phyloP scores from a whole-genome alignment of 768 basidiomycete species.

The Lepiota brunneoincarnata region DNA sequence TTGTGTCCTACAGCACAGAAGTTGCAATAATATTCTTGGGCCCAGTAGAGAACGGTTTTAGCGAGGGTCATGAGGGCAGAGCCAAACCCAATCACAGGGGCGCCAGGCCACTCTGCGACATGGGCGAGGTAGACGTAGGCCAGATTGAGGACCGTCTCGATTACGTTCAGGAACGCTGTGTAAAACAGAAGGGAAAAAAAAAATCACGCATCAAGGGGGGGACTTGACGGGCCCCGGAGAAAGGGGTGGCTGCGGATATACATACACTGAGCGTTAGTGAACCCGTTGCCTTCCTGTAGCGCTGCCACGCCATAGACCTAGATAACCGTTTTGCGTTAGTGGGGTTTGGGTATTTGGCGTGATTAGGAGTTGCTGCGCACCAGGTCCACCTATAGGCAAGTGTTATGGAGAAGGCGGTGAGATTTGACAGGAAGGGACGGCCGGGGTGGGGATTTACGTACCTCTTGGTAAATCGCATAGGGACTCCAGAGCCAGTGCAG shows the following conservation, averaged over 20 bases:
- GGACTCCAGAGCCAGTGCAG: slow-evolving; percentile 92
- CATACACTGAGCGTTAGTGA: slow-evolving; percentile 83
- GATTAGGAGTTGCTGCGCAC: slow-evolving; percentile 18
- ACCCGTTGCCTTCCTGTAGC: slow-evolving; percentile 66
- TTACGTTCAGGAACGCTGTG: slow-evolving; percentile 71
- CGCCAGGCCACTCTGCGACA: slow-evolving; percentile 54
- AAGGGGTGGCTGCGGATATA: slow-evolving; percentile 5
- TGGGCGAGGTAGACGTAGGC: slow-evolving; percentile 76
- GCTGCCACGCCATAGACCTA: slow-evolving; percentile 75
- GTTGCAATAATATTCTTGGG: slow-evolving; percentile 76
- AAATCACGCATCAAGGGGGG: background rate
- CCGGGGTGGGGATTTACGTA: slow-evolving; percentile 30
- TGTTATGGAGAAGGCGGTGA: slow-evolving; percentile 16
- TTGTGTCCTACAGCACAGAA: slow-evolving; percentile 81
- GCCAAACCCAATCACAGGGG: slow-evolving; percentile 73
- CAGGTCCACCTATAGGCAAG: slow-evolving; percentile 29
- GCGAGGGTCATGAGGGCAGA: slow-evolving; percentile 75
- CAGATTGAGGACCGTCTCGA: slow-evolving; percentile 77
- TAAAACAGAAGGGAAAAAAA: background rate
- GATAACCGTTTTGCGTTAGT: background rate
- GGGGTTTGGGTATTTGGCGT: too few species aligned
- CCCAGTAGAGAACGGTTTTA: slow-evolving; percentile 83
- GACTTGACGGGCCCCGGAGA: background rate
- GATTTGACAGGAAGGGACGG: background rate
- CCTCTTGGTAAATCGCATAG: slow-evolving; percentile 74